Conservation (phyloP, 1,284 basidiomycete species). For the Agaricales sp. region DNA sequence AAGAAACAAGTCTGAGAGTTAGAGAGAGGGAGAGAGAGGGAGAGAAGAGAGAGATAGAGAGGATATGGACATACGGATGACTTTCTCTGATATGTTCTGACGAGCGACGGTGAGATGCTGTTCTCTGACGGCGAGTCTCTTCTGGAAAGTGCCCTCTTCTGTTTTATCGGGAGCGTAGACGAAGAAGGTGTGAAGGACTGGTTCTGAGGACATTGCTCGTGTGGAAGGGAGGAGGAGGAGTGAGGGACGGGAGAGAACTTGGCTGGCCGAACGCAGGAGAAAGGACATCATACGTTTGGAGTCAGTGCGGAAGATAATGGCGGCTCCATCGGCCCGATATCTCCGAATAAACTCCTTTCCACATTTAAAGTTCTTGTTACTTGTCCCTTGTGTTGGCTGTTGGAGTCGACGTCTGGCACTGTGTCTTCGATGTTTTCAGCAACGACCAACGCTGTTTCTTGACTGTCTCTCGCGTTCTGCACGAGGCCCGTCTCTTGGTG, state of each 20-base stretch:
- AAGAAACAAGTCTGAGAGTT: too few relatives aligned
- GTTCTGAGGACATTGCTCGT: conserved; percentile 12
- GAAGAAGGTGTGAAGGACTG: conserved; percentile 27
- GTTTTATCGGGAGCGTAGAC: conserved; percentile 45
- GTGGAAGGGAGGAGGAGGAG: conserved; percentile 8
- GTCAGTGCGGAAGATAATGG: too few relatives aligned
- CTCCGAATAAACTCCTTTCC: too few relatives aligned
- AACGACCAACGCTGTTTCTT: too few relatives aligned
- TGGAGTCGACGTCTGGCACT: too few relatives aligned
- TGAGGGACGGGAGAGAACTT: background rate
- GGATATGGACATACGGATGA: conserved; percentile 26
- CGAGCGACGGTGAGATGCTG: conserved; percentile 33
- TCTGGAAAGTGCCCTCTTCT: conserved; percentile 35
- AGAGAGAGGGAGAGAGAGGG: background rate
- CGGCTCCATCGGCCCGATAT: too few relatives aligned
- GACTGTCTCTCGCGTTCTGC: too few relatives aligned
- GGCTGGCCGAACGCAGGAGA: background rate
- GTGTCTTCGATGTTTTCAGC: too few relatives aligned
- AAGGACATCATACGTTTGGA: background rate
- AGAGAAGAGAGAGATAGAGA: background rate
- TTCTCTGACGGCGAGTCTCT: conserved; percentile 35
- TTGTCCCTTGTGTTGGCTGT: too few relatives aligned
- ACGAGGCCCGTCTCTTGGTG: background rate
- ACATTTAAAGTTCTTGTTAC: too few relatives aligned
- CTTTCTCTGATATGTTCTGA: conserved; percentile 27